Evolutionary conservation across 2,329 filamentous ascomycete species (phyloP), one percentile per base, ranked within the genome.

Genomic region (Thielaviopsis ethacetica): DNA sequence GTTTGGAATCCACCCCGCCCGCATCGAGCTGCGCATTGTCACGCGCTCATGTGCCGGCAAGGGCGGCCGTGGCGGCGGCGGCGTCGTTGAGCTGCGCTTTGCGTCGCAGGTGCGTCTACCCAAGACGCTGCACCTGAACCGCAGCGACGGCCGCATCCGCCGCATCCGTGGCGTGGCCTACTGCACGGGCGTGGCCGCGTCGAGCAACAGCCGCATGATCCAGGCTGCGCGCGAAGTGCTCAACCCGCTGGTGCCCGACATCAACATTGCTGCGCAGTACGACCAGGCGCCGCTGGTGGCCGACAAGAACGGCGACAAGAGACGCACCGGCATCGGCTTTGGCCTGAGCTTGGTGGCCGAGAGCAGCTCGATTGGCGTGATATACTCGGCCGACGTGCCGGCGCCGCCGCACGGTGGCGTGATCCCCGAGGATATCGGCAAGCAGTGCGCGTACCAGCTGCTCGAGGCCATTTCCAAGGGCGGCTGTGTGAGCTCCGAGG

Each of bases 161-260:
- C 83, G 84, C 65, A 86, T 98, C 64, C 80, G 91, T 59, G 93
- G 93, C 61, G 93, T 98, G 51, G 91, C 93, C 54, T 98, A 97
- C 71, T 86, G 87, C 59, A 90, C 88, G 0, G 93, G 94, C 53
- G 91, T 97, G 0, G 87, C 88, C 12, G 91, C 88, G 0, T 90
- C 86, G 55, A 96, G 96, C 70, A 98, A 97, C 69, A 88, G 86
- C 62, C 80, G 93, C 63, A 94, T 96, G 87, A 98, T 97, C 67
- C 88, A 95, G 67, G 82, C 86, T 2, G 90, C 91, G 12, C 79
- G 91, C 65, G 89, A 89, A 54, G 79, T 98, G 12, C 76, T 98
- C 53, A 98, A 98, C 69, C 78, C 83, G 4, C 78, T 98, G 59
- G 85, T 88, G 3, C 82, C 85, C 6, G 93, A 98, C 68, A 91